These are phyloP conservation scores for Aspergillus amoenus DNA, from an alignment of 2,329 filamentous ascomycete genomes.

Conservation along the genomic window DNA sequence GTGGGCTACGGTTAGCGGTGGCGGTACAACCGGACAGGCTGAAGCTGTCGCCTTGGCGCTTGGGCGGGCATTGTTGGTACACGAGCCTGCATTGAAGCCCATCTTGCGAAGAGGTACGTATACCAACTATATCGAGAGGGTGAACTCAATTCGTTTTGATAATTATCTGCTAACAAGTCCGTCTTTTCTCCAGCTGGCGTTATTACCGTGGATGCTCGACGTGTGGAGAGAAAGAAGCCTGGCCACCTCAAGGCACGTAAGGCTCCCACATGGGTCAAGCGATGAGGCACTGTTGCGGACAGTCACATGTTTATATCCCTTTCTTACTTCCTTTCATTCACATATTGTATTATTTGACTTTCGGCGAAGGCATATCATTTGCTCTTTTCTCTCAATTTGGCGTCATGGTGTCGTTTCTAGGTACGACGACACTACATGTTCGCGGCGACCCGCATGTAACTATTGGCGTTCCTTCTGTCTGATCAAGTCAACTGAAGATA, in stretches of 20 bases:
- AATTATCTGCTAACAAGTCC: conserved; percentile 15
- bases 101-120: conserved; percentile 81
- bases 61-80: conserved; percentile 80
- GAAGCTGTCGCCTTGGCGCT: conserved; percentile 90
- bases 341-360: conserved; percentile 23
- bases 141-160: not conserved
- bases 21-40: conserved; percentile 91
- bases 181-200: conserved; percentile 69
- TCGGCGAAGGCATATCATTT: conserved; percentile 17
- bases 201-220: conserved; percentile 85
- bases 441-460: conserved; percentile 24
- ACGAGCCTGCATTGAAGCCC: conserved; percentile 90
- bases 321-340: conserved; percentile 11
- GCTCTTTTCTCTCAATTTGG: conserved; percentile 13
- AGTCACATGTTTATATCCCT: conserved; percentile 22
- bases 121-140: not conserved
- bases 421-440: conserved; percentile 20
- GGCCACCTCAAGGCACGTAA: conserved; percentile 96
- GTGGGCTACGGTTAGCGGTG: conserved; percentile 80
- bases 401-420: conserved; percentile 20
- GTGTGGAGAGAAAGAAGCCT: conserved; percentile 96
- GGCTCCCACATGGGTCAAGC: conserved; percentile 97
- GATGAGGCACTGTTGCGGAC: conserved; percentile 39
- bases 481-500: conserved; percentile 16
- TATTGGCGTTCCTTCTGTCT: conserved; percentile 20